Conservation (phyloP, 345 rosid species). For the Pugionium cornutum region DNA sequence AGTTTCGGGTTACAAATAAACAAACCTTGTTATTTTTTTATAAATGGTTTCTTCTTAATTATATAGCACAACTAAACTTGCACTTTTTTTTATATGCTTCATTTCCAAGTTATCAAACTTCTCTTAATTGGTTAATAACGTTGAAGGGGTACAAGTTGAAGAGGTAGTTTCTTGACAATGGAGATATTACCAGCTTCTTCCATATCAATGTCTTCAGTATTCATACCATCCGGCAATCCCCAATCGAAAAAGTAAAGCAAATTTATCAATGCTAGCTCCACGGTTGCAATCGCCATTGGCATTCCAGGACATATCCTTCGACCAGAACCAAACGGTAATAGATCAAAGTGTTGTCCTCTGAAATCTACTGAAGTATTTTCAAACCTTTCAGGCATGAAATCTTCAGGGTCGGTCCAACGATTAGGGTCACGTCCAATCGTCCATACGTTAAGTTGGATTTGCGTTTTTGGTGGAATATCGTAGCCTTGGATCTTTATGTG, state of each 20-base stretch:
- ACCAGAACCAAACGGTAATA: conserved; percentile 58
- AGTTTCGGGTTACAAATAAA: too few relatives aligned
- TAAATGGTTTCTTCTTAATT: neutral
- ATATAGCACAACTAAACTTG: neutral
- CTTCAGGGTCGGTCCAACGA: conserved; percentile 51
- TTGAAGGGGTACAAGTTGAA: conserved; percentile 29
- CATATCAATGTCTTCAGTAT: conserved; percentile 29
- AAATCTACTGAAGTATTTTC: conserved; percentile 40
- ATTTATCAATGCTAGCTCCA: conserved; percentile 29
- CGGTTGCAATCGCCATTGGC: conserved; percentile 28
- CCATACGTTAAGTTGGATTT: conserved; percentile 53
- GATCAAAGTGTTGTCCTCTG: conserved; percentile 46
- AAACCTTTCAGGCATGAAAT: conserved; percentile 57
- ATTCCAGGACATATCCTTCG: conserved; percentile 57
- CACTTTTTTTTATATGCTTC: neutral
- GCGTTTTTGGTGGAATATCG: conserved; percentile 42
- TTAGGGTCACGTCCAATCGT: conserved; percentile 49
- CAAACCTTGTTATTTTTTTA: too few relatives aligned
- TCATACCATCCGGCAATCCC: conserved; percentile 31
- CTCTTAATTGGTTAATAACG: neutral
- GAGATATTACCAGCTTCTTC: conserved; percentile 31
- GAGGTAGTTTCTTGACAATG: conserved; percentile 40
- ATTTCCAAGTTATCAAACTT: neutral
- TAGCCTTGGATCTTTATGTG: conserved; percentile 46
- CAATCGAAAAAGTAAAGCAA: conserved; percentile 39